These are phyloP conservation scores for Boletellus dicymbophilus DNA, from an alignment of 1,284 basidiomycete species.

Conservation along the genomic window DNA sequence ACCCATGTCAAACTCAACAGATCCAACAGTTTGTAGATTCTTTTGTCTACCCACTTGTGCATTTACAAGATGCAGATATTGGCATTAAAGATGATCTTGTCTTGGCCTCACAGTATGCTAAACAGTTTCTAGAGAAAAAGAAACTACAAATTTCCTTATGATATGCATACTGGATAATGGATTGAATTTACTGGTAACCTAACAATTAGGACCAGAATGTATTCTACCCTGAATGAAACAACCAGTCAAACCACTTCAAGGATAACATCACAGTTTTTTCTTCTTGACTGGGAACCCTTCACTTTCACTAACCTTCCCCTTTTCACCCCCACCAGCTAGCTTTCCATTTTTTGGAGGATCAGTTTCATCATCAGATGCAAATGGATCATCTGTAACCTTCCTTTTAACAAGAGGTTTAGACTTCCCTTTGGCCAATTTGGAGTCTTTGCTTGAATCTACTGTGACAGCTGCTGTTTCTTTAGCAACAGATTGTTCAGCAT, in stretches of 20 bases:
- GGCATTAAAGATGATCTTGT: not conserved
- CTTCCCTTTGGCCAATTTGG: constrained; percentile 35
- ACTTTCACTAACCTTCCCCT: constrained; percentile 5
- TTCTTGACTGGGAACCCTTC: constrained; percentile 10
- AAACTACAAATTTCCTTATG: not conserved
- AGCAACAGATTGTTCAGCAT: constrained; percentile 39
- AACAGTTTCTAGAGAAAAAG: constrained; percentile 12
- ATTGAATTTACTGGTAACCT: too few relatives aligned
- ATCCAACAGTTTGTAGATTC: constrained; percentile 9
- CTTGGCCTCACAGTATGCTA: constrained; percentile 11
- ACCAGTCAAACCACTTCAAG: too few relatives aligned
- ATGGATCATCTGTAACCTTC: constrained; percentile 43
- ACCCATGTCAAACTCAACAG: not conserved
- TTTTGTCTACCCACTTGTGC: constrained; percentile 22
- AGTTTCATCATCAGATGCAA: constrained; percentile 48
- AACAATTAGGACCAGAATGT: too few relatives aligned
- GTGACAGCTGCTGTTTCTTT: constrained; percentile 26
- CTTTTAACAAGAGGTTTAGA: constrained; percentile 44
- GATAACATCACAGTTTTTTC: too few relatives aligned
- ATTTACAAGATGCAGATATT: not conserved
- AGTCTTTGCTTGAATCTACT: constrained; percentile 12
- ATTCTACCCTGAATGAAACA: too few relatives aligned
- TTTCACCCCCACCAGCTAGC: not conserved
- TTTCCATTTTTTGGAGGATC: constrained; percentile 10
- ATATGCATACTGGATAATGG: too few relatives aligned